Base-by-base conservation (phyloP, 1,139 yeast species). In the Sugiyamaella pinicola region DNA sequence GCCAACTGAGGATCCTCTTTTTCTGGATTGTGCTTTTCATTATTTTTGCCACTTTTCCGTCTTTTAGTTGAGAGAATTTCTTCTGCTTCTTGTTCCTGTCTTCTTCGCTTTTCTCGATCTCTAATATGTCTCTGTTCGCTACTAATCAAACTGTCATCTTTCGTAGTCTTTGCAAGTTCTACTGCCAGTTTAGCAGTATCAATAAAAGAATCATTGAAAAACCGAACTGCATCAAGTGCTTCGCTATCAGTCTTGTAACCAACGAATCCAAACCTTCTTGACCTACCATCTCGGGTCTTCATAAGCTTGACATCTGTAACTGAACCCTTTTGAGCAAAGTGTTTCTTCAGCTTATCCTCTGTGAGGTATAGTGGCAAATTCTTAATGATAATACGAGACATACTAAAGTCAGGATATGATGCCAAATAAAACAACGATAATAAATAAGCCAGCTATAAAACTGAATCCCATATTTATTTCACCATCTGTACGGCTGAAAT, bases 321-420 rank as follows among this genome's bases (percentile, higher is more conserved):
- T 19, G 69, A 68, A 22, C 63, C 62, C 48, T 82, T 82, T 60
- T 83, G 75, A 33, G 77, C 69, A 67, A 93, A 93, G 67, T 85
- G 93, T 24, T 79, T 80, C 57, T 78, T 77, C 56, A 93, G 74
- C 60, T 86, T 83, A 2, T 82, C 90, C 66, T 93, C 98, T 0
- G 85, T 82, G 57, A 83, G 79, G 67, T 87, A 87, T 58, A 77
- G 75, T 21, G 99, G 99, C 55, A 93, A 76, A 43, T 96, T 96
- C 69, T 89, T 95, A n/a, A 95, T 96, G 63, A 93, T 93, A 55
- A 95, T 79, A 71, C 99, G 86, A 38, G 99, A 91, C 96, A 67
- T 69, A 19, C 21, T 19, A 24, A 35, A 19, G 2, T n/a, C 15
- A 9, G 10, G 13, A 38, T 38, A 38, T 40, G 44, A 40, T 10